A percentile compares a stretch with the other conserved stretches of the same genome.
Conservation (phyloP, 2,329 filamentous ascomycete genomes). For the Nemania diffusa region DNA sequence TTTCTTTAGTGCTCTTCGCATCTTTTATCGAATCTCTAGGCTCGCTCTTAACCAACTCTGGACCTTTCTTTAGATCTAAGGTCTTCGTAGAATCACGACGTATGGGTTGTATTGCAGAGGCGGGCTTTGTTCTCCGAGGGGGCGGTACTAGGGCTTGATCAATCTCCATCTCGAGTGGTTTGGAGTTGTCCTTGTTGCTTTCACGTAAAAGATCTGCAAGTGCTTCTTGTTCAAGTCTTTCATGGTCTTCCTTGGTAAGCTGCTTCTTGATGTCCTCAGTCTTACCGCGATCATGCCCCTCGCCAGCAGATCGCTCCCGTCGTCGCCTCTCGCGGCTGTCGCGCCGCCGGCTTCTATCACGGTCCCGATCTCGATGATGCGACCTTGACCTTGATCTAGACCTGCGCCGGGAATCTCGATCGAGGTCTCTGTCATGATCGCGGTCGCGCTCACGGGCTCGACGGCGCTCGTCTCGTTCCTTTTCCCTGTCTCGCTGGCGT, state of each 20-base stretch:
- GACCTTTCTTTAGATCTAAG: slow-evolving; percentile 54
- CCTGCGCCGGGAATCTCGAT: slow-evolving; percentile 47
- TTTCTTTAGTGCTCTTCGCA: slow-evolving; percentile 32
- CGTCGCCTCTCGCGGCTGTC: slow-evolving; percentile 49
- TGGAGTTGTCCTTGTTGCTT: slow-evolving; percentile 61
- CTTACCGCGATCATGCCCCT: slow-evolving; percentile 51
- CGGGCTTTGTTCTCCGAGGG: slow-evolving; percentile 61
- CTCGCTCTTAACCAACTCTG: slow-evolving; percentile 49
- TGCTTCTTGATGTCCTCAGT: slow-evolving; percentile 63
- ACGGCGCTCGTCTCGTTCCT: slow-evolving; percentile 65
- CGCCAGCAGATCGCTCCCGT: slow-evolving; percentile 50
- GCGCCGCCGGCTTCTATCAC: slow-evolving; percentile 49
- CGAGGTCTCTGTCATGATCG: slow-evolving; percentile 46
- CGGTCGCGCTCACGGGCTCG: slow-evolving; percentile 53
- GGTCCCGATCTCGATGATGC: slow-evolving; percentile 50
- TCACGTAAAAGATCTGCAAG: slow-evolving; percentile 69
- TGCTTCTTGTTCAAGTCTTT: slow-evolving; percentile 67
- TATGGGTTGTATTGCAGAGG: slow-evolving; percentile 69
- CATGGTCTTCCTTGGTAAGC: slow-evolving; percentile 67
- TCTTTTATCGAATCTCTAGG: slow-evolving; percentile 48
- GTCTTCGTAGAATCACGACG: slow-evolving; percentile 58
- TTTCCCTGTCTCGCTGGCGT: slow-evolving; percentile 59
- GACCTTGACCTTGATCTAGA: slow-evolving; percentile 50
- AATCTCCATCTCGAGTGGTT: slow-evolving; percentile 66
- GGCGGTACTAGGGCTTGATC: slow-evolving; percentile 67